Conservation (phyloP, 768 basidiomycete genomes). For the Tylopilus vinaceipallidus region DNA sequence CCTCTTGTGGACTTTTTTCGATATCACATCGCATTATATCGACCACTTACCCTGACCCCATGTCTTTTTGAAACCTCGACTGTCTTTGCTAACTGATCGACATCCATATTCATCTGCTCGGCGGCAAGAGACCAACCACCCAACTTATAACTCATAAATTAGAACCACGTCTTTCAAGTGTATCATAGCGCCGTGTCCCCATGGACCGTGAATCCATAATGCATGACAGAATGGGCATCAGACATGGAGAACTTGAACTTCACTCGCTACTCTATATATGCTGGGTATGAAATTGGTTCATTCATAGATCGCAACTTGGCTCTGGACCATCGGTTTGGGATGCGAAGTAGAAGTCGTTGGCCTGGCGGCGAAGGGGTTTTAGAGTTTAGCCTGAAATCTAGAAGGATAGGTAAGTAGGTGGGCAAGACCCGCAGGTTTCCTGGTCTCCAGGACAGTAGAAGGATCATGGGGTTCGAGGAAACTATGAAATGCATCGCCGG, state of each 20-base stretch:
- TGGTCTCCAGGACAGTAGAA: too few species aligned
- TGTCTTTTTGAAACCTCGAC: background rate
- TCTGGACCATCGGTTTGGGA: background rate
- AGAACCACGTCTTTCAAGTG: slow-evolving; percentile 18
- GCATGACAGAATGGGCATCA: slow-evolving; percentile 6
- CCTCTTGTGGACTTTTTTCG: slow-evolving; percentile 91
- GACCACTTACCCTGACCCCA: slow-evolving; percentile 48
- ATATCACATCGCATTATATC: slow-evolving; percentile 72
- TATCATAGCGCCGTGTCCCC: slow-evolving; percentile 23
- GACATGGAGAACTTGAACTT: slow-evolving; percentile 1
- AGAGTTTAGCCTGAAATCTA: too few species aligned
- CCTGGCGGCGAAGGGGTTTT: too few species aligned
- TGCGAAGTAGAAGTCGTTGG: too few species aligned
- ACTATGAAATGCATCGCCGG: slow-evolving; percentile 37
- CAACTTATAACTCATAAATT: slow-evolving; percentile 13
- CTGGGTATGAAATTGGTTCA: background rate
- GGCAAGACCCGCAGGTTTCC: too few species aligned
- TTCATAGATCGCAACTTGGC: too few species aligned
- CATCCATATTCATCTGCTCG: slow-evolving; percentile 11
- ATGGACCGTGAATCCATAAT: slow-evolving; percentile 9
- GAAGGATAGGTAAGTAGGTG: too few species aligned
- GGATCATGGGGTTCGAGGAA: too few species aligned
- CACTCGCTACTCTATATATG: slow-evolving; percentile 1
- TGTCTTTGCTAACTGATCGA: slow-evolving; percentile 5
- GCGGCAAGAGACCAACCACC: slow-evolving; percentile 5